Percentiles rank a stretch among this genome's conserved stretches.
Conservation (phyloP, 306 rosid species). For the Coriaria nepalensis region DNA sequence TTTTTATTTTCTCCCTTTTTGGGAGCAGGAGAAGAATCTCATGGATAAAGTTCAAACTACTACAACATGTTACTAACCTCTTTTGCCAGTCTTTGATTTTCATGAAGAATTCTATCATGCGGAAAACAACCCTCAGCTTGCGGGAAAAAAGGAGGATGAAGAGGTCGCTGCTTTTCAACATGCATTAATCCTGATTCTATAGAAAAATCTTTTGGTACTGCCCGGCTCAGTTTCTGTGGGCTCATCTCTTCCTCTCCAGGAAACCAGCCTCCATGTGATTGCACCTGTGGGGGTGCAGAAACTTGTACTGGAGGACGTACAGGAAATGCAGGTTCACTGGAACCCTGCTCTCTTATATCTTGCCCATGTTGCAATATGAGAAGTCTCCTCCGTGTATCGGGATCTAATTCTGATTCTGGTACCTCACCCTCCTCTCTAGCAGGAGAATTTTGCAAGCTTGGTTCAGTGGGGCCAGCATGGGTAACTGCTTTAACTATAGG, state of each 20-base stretch:
- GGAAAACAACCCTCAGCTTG: slow-evolving; percentile 57
- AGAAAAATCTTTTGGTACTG: slow-evolving; percentile 57
- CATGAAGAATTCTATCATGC: slow-evolving; percentile 63
- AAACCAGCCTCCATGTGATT: slow-evolving; percentile 64
- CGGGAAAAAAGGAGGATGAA: slow-evolving; percentile 55
- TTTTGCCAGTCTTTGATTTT: slow-evolving; percentile 57
- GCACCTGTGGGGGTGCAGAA: slow-evolving; percentile 36
- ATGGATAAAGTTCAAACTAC: slow-evolving; percentile 14
- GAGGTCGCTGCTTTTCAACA: slow-evolving; percentile 63
- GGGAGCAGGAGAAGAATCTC: slow-evolving; percentile 4
- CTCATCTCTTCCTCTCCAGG: slow-evolving; percentile 85
- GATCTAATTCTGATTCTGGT: slow-evolving; percentile 94
- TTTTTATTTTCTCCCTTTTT: not conserved
- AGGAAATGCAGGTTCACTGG: slow-evolving; percentile 70
- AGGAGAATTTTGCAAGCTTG: slow-evolving; percentile 79
- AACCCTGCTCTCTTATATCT: slow-evolving; percentile 62
- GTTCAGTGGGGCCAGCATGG: slow-evolving; percentile 48
- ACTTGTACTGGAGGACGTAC: slow-evolving; percentile 47
- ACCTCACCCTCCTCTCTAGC: slow-evolving; percentile 99
- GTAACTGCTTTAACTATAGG: slow-evolving; percentile 43
- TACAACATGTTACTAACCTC: slow-evolving; percentile 45
- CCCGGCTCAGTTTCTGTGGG: slow-evolving; percentile 47
- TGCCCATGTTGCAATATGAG: slow-evolving; percentile 98
- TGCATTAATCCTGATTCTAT: slow-evolving; percentile 55
- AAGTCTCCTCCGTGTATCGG: slow-evolving; percentile 98